Percentiles rank a stretch among this genome's conserved stretches.
These are phyloP conservation scores for Rhodotorula mucilaginosa DNA, from an alignment of 1,284 basidiomycete genomes.

Conservation along the genomic window DNA sequence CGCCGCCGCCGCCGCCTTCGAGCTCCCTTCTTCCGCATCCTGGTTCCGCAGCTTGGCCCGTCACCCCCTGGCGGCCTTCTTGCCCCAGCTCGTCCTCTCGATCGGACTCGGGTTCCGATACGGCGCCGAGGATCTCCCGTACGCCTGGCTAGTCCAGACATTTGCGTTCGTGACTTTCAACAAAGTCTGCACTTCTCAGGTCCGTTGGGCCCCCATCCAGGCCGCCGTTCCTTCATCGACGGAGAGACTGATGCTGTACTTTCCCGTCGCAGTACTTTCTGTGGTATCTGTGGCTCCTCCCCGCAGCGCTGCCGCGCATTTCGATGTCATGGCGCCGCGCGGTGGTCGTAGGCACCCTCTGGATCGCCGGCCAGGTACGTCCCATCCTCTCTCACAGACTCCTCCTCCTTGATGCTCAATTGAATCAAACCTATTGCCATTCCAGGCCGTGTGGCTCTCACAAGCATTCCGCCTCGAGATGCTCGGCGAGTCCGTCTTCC, in stretches of 20 bases:
- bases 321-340: slow-evolving; percentile 49
- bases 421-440: not conserved
- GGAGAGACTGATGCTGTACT: too few species aligned
- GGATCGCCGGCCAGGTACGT: slow-evolving; percentile 66
- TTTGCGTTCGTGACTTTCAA: slow-evolving; percentile 89
- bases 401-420: too few species aligned
- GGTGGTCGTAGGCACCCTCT: slow-evolving; percentile 58
- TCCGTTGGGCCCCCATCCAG: slow-evolving; percentile 47
- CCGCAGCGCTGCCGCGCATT: slow-evolving; percentile 71
- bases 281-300: slow-evolving; percentile 92
- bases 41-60: slow-evolving; percentile 44
- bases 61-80: slow-evolving; percentile 47
- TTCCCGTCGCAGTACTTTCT: slow-evolving; percentile 75
- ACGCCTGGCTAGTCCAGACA: slow-evolving; percentile 90
- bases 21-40: slow-evolving; percentile 44
- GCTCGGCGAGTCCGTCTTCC: slow-evolving; percentile 68
- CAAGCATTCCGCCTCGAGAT: slow-evolving; percentile 89
- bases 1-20: not conserved
- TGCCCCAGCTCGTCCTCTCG: slow-evolving; percentile 62
- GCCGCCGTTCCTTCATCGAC: too few species aligned
- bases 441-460: slow-evolving; percentile 73
- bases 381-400: not conserved
- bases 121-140: slow-evolving; percentile 61
- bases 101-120: slow-evolving; percentile 68
- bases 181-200: slow-evolving; percentile 97